Evolutionary conservation across 345 rosid species (phyloP), one percentile per base, ranked within the genome.

Genomic region (Turnera subulata): DNA sequence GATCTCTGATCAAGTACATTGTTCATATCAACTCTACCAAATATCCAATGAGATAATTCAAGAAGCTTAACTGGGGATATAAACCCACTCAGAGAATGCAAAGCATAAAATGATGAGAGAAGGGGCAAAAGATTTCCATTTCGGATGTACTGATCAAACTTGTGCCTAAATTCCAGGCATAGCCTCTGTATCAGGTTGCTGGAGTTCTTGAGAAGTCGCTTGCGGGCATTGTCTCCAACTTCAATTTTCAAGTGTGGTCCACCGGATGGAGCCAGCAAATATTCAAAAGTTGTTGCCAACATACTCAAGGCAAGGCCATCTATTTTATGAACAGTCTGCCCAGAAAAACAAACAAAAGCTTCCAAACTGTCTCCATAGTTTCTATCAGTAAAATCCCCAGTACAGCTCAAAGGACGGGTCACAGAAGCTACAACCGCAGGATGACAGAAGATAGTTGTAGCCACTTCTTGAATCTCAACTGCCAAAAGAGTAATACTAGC

Each of bases 51-150:
- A 38, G 66, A 88, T 50, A 85, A 61, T 54, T 81, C 62, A 67
- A 93, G 80, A 63, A 89, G 81, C 66, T 84, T 66, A 50, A 83
- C 75, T n/a, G 97, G 99, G 45, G 94, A 82, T 46, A 81, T 62
- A 66, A 74, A 80, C 50, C 65, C 72, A 66, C 72, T 59, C 64
- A 93, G 62, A 70, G 78, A 59, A 76, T 80, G 83, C 52, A 87
- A 44, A 45, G 83, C 62, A 58, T 75, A 74, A 75, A 81, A 76
- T 58, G 72, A 59, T 66, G 81, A 87, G 54, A 81, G 78, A 61
- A 86, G 72, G 35, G 78, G 64, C 53, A 53, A 50, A 43, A 72
- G 66, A 63, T 68, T 73, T 61, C 72, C 82, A 59, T 72, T 67
- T 53, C 59, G 63, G 60, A 67, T 67, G 74, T 83, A 86, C 63